These are phyloP conservation scores for Caryopteris hybrid DNA, from an alignment of 305 asterid species.

Conservation along the genomic window DNA sequence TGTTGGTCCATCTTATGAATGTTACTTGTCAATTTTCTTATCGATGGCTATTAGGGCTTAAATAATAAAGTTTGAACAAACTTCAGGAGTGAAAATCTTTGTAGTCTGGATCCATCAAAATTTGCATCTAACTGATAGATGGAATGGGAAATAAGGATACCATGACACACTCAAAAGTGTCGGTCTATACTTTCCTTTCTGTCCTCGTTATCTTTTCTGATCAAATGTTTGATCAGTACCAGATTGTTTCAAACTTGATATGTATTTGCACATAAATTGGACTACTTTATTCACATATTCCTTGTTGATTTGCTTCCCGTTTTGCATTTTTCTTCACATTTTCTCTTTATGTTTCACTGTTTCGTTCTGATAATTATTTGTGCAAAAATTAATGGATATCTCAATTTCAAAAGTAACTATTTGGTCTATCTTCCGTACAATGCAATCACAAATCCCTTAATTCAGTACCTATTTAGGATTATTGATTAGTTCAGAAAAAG, in stretches of 20 bases:
- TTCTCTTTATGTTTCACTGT: neutral
- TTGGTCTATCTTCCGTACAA: neutral
- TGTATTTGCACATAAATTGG: neutral
- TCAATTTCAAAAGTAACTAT: neutral
- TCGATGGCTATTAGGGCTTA: neutral
- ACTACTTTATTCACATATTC: slow-evolving; percentile 2
- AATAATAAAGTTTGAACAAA: neutral
- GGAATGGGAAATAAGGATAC: neutral
- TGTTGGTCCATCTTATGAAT: slow-evolving; percentile 11
- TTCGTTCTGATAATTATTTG: neutral
- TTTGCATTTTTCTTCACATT: neutral
- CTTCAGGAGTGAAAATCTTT: neutral
- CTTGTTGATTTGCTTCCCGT: neutral
- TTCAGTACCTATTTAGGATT: neutral
- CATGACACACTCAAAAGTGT: neutral
- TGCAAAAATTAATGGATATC: neutral
- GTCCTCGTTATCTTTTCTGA: neutral
- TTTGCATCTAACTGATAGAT: neutral
- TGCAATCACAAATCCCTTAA: neutral
- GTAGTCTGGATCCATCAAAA: neutral
- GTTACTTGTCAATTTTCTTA: slow-evolving; percentile 1
- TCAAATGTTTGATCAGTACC: neutral
- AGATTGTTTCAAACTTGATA: neutral
- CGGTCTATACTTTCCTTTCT: neutral
- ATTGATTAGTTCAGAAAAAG: neutral